Evolutionary conservation across 345 rosid genomes (phyloP).

Genomic region (Arabidopsis thaliana): TAIR10.1 NC_003074.8:15971001-15971500

Average conservation of each 20-base stretch:
- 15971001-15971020: not conserved
- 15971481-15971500: too few relatives aligned
- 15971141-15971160: not conserved
- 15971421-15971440: too few relatives aligned
- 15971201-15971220: not conserved
- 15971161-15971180: not conserved
- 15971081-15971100: conserved; percentile 13
- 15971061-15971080: not conserved
- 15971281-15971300: not conserved
- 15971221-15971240: not conserved
- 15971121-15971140: not conserved
- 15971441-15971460: too few relatives aligned
- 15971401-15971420: too few relatives aligned
- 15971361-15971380: too few relatives aligned
- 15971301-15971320: too few relatives aligned
- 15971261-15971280: not conserved
- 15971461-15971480: too few relatives aligned
- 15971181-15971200: not conserved
- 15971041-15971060: not conserved
- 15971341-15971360: too few relatives aligned
- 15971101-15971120: not conserved
- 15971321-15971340: too few relatives aligned
- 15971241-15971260: not conserved
- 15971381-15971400: too few relatives aligned
- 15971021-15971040: not conserved